Evolutionary conservation across 2,329 filamentous ascomycete genomes (phyloP).

Genomic region (Penicillium sp.): DNA sequence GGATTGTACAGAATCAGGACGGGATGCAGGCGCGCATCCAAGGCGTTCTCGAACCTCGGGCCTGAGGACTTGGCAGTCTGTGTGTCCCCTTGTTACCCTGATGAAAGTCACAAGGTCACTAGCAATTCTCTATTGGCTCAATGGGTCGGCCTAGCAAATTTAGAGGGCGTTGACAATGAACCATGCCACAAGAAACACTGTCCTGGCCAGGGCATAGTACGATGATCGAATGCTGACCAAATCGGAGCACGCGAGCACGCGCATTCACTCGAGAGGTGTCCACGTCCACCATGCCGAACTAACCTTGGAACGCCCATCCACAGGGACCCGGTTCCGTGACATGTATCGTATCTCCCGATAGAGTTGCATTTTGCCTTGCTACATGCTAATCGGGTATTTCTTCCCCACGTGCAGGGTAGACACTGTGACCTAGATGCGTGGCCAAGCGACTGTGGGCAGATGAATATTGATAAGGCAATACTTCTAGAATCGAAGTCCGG

Average conservation of each 20-base stretch:
- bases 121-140: not conserved
- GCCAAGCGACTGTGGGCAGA: not conserved
- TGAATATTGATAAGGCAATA: not conserved
- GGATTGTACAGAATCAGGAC: not conserved
- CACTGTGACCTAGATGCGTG: not conserved
- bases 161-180: not conserved
- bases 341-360: not conserved
- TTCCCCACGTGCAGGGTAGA: not conserved
- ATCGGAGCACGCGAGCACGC: not conserved
- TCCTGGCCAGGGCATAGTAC: not conserved
- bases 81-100: not conserved
- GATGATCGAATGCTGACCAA: not conserved
- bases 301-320: not conserved
- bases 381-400: not conserved
- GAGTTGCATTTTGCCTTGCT: not conserved
- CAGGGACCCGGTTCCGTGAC: not conserved
- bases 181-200: not conserved
- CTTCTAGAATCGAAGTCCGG: not conserved
- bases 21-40: not conserved
- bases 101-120: not conserved
- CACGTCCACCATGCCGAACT: not conserved
- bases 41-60: not conserved
- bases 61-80: not conserved
- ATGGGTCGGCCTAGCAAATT: not conserved
- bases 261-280: not conserved